phyloP scores from a whole-genome alignment of 805 yeast genomes.

The Teunomyces funiuensis region DNA sequence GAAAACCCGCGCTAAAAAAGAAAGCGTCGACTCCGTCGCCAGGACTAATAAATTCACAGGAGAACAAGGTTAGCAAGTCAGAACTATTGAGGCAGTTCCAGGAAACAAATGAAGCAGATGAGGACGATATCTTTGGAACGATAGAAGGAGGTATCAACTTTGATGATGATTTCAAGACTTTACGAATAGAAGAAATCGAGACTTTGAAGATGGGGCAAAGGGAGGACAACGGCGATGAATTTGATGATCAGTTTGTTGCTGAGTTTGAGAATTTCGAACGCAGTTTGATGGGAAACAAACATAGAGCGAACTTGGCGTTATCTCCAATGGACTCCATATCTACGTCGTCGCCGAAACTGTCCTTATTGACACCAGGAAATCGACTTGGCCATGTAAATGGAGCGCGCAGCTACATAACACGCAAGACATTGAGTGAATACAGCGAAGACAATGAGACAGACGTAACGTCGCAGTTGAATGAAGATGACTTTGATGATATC shows the following conservation, averaged over 20 bases:
- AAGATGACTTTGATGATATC: conserved; percentile 37
- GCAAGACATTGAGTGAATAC: conserved; percentile 33
- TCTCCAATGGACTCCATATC: conserved; percentile 24
- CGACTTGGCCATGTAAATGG: not conserved
- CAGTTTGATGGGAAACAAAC: not conserved
- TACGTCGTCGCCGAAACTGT: conserved; percentile 24
- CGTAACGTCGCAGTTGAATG: conserved; percentile 37
- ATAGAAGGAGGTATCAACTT: conserved; percentile 18
- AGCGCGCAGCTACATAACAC: conserved; percentile 11
- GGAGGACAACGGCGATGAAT: not conserved
- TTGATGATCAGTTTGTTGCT: conserved; percentile 8
- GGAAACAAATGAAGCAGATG: conserved; percentile 15
- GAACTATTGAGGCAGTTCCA: conserved; percentile 25
- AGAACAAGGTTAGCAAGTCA: conserved; percentile 10
- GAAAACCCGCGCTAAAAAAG: conserved; percentile 11
- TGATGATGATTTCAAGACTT: conserved; percentile 28
- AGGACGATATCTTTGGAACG: conserved; percentile 30
- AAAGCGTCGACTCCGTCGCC: conserved; percentile 11
- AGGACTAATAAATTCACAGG: conserved; percentile 7
- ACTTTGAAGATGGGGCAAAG: conserved; percentile 7
- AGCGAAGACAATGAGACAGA: conserved; percentile 41
- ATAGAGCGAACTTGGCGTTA: conserved; percentile 7
- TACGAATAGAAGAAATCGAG: conserved; percentile 16
- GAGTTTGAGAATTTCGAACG: conserved; percentile 9
- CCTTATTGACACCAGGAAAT: conserved; percentile 7